Evolutionary conservation across 805 yeast species (phyloP), one percentile per base, ranked within the genome.

Genomic region (Osmozyma mogii): DNA sequence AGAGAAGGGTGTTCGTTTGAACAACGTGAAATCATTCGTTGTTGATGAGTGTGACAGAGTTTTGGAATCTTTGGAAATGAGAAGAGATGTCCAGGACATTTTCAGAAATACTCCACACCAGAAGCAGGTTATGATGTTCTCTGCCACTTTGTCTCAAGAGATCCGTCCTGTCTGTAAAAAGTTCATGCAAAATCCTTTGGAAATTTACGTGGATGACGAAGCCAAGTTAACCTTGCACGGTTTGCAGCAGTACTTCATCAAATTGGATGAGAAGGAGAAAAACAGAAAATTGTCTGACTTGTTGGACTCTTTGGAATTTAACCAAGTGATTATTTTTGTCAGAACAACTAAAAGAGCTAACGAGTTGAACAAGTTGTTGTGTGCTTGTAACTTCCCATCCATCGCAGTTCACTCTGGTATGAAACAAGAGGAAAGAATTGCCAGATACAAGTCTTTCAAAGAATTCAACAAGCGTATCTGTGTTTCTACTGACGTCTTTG

Each of bases 11-110:
- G 72, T 92, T 41, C 79, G 94, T 48, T 72, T 92, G 46, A 78
- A 78, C 65, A 83, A 84, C 56, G 83, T 89, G 51, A 89, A 89
- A 73, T 81, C 87, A 42, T 92, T 89, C 50, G 96, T 92, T 41
- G 77, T 89, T 52, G 98, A 89, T 58, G 98, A 89, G 71, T 92
- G 97, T 78, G 98, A 89, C 69, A 87, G 88, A 67, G 97, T 89
- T 34, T 73, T 89, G 59, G 97, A 92, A 68, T 68, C 77, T 32
- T 52, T 79, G 50, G 94, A 82, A 50, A 89, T 89, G 98, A 84
- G 98, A 72, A 80, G 95, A 60, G 98, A 89, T 55, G 96, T 89
- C 36, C 98, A 89, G 70, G 97, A 89, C 56, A 83, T 92, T 43
- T 89, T 92, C 78, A 80, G 96, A 61, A 84, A 84, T 38, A 89